Evolutionary conservation across 108 stramenopile species (phyloP).

Genomic region (Pseudonitzschia delicatissima): DNA sequence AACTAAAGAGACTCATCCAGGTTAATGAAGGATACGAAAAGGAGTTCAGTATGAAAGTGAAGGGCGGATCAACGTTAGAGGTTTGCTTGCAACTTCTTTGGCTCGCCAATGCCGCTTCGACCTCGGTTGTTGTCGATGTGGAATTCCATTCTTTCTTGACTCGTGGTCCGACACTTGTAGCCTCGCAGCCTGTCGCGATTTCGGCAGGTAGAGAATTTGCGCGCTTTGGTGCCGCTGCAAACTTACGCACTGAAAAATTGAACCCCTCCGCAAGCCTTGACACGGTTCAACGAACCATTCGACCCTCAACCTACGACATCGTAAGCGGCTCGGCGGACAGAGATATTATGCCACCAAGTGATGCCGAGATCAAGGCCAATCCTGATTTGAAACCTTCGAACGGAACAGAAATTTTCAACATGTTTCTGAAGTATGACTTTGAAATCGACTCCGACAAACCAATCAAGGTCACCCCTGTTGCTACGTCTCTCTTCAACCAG

Average conservation of each 20-base stretch:
- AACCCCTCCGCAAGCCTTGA: constrained; percentile 34
- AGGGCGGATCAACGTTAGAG: constrained; percentile 39
- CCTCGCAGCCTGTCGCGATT: constrained; percentile 32
- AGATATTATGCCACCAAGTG: constrained; percentile 36
- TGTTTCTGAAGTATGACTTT: constrained; percentile 28
- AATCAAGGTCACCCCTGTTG: constrained; percentile 26
- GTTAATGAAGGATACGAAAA: constrained; percentile 27
- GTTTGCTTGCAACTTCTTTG: constrained; percentile 38
- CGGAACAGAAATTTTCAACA: constrained; percentile 35
- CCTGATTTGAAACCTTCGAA: constrained; percentile 7
- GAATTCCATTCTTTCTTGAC: constrained; percentile 37
- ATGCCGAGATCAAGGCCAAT: constrained; percentile 24
- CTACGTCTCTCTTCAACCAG: constrained; percentile 33
- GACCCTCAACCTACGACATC: constrained; percentile 25
- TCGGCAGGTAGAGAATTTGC: constrained; percentile 33
- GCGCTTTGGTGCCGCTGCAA: constrained; percentile 25
- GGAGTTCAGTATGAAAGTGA: constrained; percentile 26
- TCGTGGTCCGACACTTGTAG: constrained; percentile 21
- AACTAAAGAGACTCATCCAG: constrained; percentile 19
- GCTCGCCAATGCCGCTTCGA: constrained; percentile 36
- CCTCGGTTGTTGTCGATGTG: constrained; percentile 17
- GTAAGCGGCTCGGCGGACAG: constrained; percentile 17
- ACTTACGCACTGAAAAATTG: constrained; percentile 33
- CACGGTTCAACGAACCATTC: constrained; percentile 27
- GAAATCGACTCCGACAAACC: constrained; percentile 28